A percentile compares a stretch with the other conserved stretches of the same genome.
These are phyloP conservation scores for Mallotus japonicus DNA, from an alignment of 441 rosid genomes.

Conservation along the genomic window DNA sequence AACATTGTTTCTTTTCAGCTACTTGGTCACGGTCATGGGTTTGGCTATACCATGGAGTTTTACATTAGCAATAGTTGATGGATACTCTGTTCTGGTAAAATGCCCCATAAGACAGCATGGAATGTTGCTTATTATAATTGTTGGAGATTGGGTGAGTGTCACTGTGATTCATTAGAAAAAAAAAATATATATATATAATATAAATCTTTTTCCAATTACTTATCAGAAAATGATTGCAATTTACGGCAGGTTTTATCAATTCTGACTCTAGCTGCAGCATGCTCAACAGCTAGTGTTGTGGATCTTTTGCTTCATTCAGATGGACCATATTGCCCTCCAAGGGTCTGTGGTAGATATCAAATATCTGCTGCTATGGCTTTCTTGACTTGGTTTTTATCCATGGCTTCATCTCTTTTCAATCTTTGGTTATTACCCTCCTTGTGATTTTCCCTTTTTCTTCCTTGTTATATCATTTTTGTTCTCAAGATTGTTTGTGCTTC, in stretches of 20 bases:
- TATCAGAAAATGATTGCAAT: constrained; percentile 8
- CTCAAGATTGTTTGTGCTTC: constrained; percentile 8
- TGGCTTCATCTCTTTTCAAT: constrained; percentile 72
- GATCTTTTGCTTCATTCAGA: constrained; percentile 50
- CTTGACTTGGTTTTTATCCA: constrained; percentile 69
- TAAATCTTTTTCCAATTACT: background rate
- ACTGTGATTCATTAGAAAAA: background rate
- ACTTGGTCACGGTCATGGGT: constrained; percentile 77
- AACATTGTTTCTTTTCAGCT: constrained; percentile 43
- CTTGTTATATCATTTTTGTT: background rate
- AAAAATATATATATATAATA: too few relatives aligned
- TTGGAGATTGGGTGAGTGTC: constrained; percentile 71
- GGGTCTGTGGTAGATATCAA: constrained; percentile 65
- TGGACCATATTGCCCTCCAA: constrained; percentile 41
- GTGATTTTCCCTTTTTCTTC: constrained; percentile 24
- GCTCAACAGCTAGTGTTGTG: constrained; percentile 74
- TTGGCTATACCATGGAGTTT: constrained; percentile 80
- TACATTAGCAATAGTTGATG: constrained; percentile 71
- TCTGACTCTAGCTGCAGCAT: constrained; percentile 69
- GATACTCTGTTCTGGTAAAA: constrained; percentile 57
- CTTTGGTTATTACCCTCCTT: constrained; percentile 73
- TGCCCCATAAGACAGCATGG: constrained; percentile 59
- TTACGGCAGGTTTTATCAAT: constrained; percentile 54
- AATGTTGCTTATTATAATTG: constrained; percentile 49
- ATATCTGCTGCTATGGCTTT: constrained; percentile 79